phyloP scores from a whole-genome alignment of 2,329 filamentous ascomycete genomes.

The Fusarium cicatricum region DNA sequence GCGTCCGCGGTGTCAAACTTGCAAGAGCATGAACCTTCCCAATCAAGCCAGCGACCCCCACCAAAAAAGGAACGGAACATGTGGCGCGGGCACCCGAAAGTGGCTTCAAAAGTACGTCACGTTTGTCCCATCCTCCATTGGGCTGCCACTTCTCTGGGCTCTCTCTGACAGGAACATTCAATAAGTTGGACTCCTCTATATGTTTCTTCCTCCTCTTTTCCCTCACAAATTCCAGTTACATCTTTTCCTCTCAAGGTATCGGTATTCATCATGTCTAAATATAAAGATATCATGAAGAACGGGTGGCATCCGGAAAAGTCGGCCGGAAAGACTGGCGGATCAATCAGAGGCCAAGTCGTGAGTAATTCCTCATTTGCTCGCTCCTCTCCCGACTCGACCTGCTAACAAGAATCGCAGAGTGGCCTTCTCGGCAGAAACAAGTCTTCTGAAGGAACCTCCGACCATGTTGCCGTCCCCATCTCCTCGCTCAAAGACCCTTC shows the following conservation, averaged over 20 bases:
- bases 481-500: constrained; percentile 77
- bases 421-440: constrained; percentile 55
- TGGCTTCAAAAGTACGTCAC: constrained; percentile 32
- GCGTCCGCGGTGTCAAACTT: constrained; percentile 12
- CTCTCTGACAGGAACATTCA: too few relatives aligned
- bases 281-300: constrained; percentile 59
- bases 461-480: constrained; percentile 66
- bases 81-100: not conserved
- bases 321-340: constrained; percentile 49
- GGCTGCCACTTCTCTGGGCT: not conserved
- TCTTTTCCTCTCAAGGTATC: not conserved
- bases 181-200: not conserved
- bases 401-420: constrained; percentile 48
- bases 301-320: constrained; percentile 61
- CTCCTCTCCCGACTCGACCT: not conserved
- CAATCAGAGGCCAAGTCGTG: constrained; percentile 56
- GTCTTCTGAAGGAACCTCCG: constrained; percentile 40
- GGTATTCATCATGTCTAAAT: constrained; percentile 51
- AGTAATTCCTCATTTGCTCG: constrained; percentile 32
- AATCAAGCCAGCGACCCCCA: constrained; percentile 12
- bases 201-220: not conserved
- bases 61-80: constrained; percentile 5
- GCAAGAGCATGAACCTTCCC: not conserved
- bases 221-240: constrained; percentile 1
- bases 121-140: constrained; percentile 1